phyloP scores from a whole-genome alignment of 2,329 filamentous ascomycete species.

The Cercospora janseana region DNA sequence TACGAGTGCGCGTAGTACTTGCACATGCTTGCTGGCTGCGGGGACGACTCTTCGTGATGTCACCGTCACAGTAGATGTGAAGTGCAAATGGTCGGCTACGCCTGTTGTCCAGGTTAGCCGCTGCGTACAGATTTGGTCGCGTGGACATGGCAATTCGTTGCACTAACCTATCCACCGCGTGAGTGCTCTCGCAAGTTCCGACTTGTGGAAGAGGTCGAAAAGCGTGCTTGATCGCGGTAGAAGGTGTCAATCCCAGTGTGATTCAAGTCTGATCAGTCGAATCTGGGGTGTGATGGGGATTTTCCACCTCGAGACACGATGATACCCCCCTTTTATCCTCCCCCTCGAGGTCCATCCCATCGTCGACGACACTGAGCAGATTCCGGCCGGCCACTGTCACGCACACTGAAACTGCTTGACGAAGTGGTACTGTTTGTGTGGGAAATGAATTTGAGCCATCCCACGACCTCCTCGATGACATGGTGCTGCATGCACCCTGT shows the following conservation, averaged over 20 bases:
- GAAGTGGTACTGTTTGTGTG: slow-evolving; percentile 26
- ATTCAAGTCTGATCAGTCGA: too few relatives aligned
- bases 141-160: too few relatives aligned
- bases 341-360: not conserved
- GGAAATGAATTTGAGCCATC: slow-evolving; percentile 7
- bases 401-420: slow-evolving; percentile 16
- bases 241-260: too few relatives aligned
- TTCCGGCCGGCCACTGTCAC: slow-evolving; percentile 10
- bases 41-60: too few relatives aligned
- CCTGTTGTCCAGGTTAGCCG: too few relatives aligned
- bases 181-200: too few relatives aligned
- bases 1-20: slow-evolving; percentile 50
- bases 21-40: slow-evolving; percentile 46
- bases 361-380: not conserved
- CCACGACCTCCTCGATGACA: slow-evolving; percentile 13
- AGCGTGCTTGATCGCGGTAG: too few relatives aligned
- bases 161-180: too few relatives aligned
- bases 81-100: too few relatives aligned
- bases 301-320: not conserved
- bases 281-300: not conserved
- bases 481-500: not conserved
- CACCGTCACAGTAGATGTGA: slow-evolving; percentile 4
- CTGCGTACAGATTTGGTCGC: too few relatives aligned
- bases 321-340: slow-evolving; percentile 1
- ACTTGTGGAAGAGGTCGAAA: too few relatives aligned